Evolutionary conservation across 768 basidiomycete species (phyloP), one percentile per base, ranked within the genome.

Genomic region (Leccinum sublutescens): DNA sequence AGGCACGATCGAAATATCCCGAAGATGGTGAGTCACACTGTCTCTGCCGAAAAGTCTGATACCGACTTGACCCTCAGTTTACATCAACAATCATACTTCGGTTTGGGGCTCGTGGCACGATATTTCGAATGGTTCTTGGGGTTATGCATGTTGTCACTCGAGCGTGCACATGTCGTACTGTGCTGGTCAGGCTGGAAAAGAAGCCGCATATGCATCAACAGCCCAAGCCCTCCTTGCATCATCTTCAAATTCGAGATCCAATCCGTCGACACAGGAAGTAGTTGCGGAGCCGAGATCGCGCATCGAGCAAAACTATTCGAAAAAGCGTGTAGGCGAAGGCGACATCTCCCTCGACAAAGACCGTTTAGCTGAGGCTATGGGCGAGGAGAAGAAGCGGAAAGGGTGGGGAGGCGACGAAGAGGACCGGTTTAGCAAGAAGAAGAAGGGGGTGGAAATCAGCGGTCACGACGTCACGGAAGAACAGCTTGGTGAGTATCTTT

Each of bases 51-150:
- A 31, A 15, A 43, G 23, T n/a, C n/a, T 17, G 52, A 53, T 47
- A 15, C 19, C 15, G 23, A 68, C 43, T 5, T 29, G 43, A 12
- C 45, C 21, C 63, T 2, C 62, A 98, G 95, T 95, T 7, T 88
- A 83, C 65, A 77, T 90, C 68, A 95, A 95, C 74, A 99, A 99
- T 69, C 97, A 99, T 68, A 94, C 89, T 1, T 79, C 85, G 5
- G 87, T 98, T n/a, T 99, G 97, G 97, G 97, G 97, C 49, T 99
- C 97, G 48, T 98, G 87, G 86, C 98, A 91, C 71, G 86, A 91
- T 64, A 61, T 77, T 15, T 76, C 83, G 12, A 80, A 82, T 3
- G 84, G 87, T 14, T 69, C 78, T 59, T 99, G 97, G 97, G 97
- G 97, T 38, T 99, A 89, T 73, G 88, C 85, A 27, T 99, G 97